These are phyloP conservation scores for Asclepias syriaca DNA, from an alignment of 257 asterid genomes.

Conservation along the genomic window DNA sequence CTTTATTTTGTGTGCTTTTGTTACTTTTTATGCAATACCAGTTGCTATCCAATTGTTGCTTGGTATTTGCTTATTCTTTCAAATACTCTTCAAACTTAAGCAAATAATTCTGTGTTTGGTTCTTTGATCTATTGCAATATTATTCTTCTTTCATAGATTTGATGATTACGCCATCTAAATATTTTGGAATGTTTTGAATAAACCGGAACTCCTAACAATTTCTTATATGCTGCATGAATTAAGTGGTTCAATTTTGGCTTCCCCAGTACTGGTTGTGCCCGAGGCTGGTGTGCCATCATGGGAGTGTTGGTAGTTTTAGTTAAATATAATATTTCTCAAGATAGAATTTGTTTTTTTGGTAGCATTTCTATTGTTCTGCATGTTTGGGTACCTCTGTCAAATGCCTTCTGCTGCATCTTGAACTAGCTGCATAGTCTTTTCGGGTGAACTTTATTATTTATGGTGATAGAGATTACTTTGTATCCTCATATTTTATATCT, in stretches of 20 bases:
- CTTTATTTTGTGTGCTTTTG: constrained; percentile 9
- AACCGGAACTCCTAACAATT: background rate
- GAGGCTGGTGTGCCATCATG: background rate
- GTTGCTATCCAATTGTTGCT: background rate
- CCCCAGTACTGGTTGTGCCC: too few species aligned
- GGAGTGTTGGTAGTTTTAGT: background rate
- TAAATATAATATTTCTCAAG: background rate
- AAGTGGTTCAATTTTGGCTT: background rate
- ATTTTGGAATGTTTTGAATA: background rate
- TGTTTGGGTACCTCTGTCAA: background rate
- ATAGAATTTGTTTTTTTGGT: background rate
- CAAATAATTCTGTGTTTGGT: background rate
- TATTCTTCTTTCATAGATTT: background rate
- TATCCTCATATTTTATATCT: background rate
- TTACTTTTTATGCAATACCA: background rate
- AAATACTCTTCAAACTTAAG: background rate
- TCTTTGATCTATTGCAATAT: background rate
- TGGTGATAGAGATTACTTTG: background rate
- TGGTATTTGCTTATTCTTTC: constrained; percentile 8
- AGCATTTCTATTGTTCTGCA: background rate
- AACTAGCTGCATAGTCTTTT: background rate
- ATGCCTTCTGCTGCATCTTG: background rate
- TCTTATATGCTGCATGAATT: background rate
- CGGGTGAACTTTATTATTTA: background rate
- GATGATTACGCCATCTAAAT: background rate